Conservation (phyloP, 352 stramenopile genomes). For the Phytophthora tubulina region DNA sequence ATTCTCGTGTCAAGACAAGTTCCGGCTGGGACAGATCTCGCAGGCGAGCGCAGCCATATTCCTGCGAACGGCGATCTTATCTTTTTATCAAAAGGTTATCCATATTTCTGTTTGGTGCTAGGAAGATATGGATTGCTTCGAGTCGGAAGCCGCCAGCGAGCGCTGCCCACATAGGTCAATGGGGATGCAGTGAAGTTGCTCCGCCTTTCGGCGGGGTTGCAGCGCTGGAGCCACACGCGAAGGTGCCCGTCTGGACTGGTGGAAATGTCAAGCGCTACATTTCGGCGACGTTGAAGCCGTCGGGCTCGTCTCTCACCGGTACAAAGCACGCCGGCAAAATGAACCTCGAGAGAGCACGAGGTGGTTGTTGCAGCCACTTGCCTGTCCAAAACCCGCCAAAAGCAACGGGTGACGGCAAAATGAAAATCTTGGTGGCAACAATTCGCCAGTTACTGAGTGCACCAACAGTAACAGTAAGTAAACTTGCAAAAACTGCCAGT, state of each 20-base stretch:
- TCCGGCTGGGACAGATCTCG: slow-evolving; percentile 16
- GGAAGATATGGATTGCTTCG: background rate
- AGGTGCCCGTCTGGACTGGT: slow-evolving; percentile 29
- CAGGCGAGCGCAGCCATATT: slow-evolving; percentile 24
- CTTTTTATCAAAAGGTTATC: background rate
- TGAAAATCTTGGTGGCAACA: background rate
- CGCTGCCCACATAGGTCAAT: slow-evolving; percentile 15
- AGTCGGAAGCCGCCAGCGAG: slow-evolving; percentile 8
- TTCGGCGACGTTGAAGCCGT: slow-evolving; percentile 34
- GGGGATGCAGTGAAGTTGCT: background rate
- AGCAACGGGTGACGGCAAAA: background rate
- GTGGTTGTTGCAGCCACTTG: slow-evolving; percentile 2
- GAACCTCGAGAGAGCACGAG: slow-evolving; percentile 26
- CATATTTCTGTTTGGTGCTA: background rate
- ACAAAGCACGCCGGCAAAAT: slow-evolving; percentile 29
- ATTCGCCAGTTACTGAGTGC: background rate
- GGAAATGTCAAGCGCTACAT: slow-evolving; percentile 34
- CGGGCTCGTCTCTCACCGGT: slow-evolving; percentile 28
- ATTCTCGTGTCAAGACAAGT: slow-evolving; percentile 13
- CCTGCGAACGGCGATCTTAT: slow-evolving; percentile 3
- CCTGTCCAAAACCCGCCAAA: slow-evolving; percentile 23
- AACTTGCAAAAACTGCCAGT: slow-evolving; percentile 5
- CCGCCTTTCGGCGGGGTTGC: background rate
- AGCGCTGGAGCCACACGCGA: slow-evolving; percentile 12
- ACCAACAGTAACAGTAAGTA: background rate